Percentiles rank a stretch among this genome's conserved stretches.
Conservation (phyloP, 257 asterid species). For the Solanum chmielewskii region DNA sequence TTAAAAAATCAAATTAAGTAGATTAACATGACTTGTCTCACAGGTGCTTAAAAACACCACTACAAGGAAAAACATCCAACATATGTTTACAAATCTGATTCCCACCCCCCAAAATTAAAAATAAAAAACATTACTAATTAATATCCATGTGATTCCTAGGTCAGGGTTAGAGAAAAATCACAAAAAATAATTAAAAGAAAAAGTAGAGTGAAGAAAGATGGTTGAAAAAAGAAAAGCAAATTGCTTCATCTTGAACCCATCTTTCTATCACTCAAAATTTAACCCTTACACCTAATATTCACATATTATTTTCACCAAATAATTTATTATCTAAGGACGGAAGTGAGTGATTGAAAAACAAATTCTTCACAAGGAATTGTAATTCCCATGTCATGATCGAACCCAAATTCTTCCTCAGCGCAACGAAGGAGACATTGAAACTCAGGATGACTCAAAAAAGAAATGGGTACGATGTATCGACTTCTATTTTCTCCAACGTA, state of each 20-base stretch:
- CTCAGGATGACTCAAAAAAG: not conserved
- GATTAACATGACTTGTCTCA: not conserved
- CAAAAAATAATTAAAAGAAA: not conserved
- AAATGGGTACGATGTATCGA: not conserved
- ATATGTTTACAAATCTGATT: not conserved
- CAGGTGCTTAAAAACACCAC: conserved; percentile 17
- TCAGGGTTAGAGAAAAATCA: not conserved
- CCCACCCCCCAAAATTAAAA: not conserved
- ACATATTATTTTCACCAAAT: not conserved
- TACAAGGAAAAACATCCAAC: conserved; percentile 8
- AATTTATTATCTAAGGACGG: not conserved
- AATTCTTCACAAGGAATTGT: not conserved
- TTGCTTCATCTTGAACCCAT: conserved; percentile 10
- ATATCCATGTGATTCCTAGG: not conserved
- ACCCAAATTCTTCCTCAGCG: conserved; percentile 4
- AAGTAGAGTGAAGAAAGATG: not conserved
- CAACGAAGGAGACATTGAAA: not conserved
- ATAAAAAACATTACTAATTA: not conserved
- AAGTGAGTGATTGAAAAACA: not conserved
- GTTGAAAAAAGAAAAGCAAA: conserved; percentile 9
- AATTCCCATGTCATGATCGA: not conserved
- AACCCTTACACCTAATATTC: not conserved
- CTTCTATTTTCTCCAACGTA: not conserved
- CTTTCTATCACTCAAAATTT: not conserved
- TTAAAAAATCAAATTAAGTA: not conserved